Evolutionary conservation across 1,284 basidiomycete species (phyloP), one percentile per base, ranked within the genome.

Genomic region (Ganoderma lucidum): DNA sequence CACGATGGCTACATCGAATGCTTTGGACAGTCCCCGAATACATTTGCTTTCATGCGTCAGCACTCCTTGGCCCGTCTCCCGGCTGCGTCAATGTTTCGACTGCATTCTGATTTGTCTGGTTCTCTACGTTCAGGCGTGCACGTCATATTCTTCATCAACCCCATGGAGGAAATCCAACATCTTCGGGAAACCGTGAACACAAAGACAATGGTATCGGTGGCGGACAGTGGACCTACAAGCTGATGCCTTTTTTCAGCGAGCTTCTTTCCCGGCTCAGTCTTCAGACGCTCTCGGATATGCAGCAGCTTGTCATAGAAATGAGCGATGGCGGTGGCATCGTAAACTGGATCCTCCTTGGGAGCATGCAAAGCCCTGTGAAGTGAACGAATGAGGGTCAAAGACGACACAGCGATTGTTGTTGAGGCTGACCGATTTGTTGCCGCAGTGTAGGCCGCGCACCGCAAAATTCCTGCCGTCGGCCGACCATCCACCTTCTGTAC

Each of bases 291-390:
- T 59, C 84, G 85, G 64, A 97, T 92, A 69, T 90, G 88, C 44
- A 97, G 79, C 35, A 97, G 84, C 78, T 98, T 98, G 74, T 96
- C 94, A 73, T 96, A 83, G 76, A 98, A 98, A 76, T 98, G 96
- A 41, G 89, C 88, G 35, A 97, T 89, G 1, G 94, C 90, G 0
- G 89, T 90, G 14, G 81, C 78, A 35, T 81, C 79, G n/a, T 83
- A 79, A 6, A 82, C 82, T 44, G 86, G 80, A 75, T 89, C 86
- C 55, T 82, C 83, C 58, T 80, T 62, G 10, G 90, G 87, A 19
- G 89, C 83, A 77, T 94, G 87, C n/a, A 97, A 83, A 1, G 93
- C 86, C 30, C 91, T 92, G 68, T 67, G 59, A 32, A 53, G 15
- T 62, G 23, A 60, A 5, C 23, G 15, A 44, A 62, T 28, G 10